These are phyloP conservation scores for Fusarium camptoceras DNA, from an alignment of 2,329 filamentous ascomycete genomes.

Conservation along the genomic window DNA sequence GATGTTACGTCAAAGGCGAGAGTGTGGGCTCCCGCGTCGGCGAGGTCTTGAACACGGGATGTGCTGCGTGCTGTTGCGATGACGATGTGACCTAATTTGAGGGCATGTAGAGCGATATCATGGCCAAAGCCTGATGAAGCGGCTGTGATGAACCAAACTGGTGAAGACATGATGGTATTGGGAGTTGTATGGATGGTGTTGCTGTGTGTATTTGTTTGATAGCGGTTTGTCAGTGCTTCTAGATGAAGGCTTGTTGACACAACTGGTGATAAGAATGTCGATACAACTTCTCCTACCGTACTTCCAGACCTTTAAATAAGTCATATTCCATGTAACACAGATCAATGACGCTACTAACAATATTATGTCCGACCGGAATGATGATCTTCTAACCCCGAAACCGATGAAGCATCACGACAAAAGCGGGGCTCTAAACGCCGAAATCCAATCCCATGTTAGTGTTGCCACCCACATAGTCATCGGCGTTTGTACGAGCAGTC, in stretches of 20 bases:
- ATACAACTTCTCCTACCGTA: neutral
- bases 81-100: constrained; percentile 61
- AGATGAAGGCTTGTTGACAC: neutral
- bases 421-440: constrained; percentile 29
- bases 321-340: fast-evolving
- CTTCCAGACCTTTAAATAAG: neutral
- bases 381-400: constrained; percentile 6
- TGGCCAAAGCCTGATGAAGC: constrained; percentile 64
- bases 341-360: neutral
- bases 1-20: constrained; percentile 62
- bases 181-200: neutral
- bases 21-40: constrained; percentile 56
- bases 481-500: constrained; percentile 10
- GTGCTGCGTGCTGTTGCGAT: constrained; percentile 62
- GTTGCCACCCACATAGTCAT: constrained; percentile 1
- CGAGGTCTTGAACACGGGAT: constrained; percentile 56
- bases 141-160: constrained; percentile 66
- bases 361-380: constrained; percentile 18
- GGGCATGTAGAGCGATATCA: constrained; percentile 56
- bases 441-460: constrained; percentile 3
- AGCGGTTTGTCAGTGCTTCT: neutral
- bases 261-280: neutral
- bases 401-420: neutral
- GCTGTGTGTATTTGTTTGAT: neutral
- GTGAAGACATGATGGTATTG: constrained; percentile 26